These are phyloP conservation scores for Haematococcus sp. DNA, from an alignment of 139 green algal species.

Conservation along the genomic window DNA sequence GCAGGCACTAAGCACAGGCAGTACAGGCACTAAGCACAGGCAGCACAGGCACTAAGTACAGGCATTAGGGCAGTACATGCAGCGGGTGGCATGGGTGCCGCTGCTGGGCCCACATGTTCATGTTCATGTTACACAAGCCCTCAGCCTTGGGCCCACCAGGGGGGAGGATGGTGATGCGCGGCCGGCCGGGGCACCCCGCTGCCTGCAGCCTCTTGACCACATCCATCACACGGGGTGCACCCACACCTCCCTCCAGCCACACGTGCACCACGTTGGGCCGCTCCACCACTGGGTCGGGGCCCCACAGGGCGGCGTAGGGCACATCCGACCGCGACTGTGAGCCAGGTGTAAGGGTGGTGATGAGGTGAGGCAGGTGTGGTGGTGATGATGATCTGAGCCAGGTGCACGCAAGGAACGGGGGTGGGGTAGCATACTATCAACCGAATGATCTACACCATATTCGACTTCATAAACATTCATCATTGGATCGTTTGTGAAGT, in stretches of 20 bases:
- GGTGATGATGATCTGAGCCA: not conserved
- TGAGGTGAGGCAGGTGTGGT: not conserved
- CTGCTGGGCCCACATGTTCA: too few relatives aligned
- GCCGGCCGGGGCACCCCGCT: not conserved
- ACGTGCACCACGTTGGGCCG: conserved; percentile 27
- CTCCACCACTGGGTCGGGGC: conserved; percentile 21
- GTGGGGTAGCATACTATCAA: not conserved
- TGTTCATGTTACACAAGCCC: too few relatives aligned
- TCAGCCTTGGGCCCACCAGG: not conserved
- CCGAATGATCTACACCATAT: too few relatives aligned
- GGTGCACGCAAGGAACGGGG: too few relatives aligned
- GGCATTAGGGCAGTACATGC: too few relatives aligned
- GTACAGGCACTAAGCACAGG: too few relatives aligned
- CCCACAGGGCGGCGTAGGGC: conserved; percentile 21
- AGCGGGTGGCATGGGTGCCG: too few relatives aligned
- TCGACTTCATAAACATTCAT: too few relatives aligned
- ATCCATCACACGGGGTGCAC: not conserved
- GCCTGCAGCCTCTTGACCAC: conserved; percentile 11
- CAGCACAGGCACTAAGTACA: too few relatives aligned
- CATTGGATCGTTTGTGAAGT: too few relatives aligned
- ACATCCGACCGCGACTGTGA: conserved; percentile 25
- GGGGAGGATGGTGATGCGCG: not conserved
- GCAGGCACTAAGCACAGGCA: too few relatives aligned
- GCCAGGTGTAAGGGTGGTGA: not conserved
- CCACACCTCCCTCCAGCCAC: not conserved